A percentile compares a stretch with the other conserved stretches of the same genome.
These are phyloP conservation scores for Zarea fungicola DNA, from an alignment of 2,329 filamentous ascomycete species.

Conservation along the genomic window DNA sequence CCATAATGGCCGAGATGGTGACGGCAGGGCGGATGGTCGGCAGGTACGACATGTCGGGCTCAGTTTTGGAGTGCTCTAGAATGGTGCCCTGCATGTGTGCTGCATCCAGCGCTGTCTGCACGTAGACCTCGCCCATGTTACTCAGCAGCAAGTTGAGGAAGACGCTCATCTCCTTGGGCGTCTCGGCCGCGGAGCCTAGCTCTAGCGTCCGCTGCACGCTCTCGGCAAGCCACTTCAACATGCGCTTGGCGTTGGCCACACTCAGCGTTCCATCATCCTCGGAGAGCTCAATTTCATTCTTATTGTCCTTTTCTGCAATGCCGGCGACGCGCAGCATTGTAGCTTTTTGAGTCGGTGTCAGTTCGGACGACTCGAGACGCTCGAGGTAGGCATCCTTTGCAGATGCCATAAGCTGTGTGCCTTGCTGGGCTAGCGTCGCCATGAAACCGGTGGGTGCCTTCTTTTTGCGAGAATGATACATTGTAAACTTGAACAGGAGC, in stretches of 20 bases:
- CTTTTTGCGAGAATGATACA: conserved; percentile 85
- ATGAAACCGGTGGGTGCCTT: conserved; percentile 90
- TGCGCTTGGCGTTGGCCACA: conserved; percentile 85
- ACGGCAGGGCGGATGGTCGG: conserved; percentile 74
- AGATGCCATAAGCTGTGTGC: conserved; percentile 79
- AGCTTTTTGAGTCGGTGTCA: conserved; percentile 80
- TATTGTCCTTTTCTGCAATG: conserved; percentile 68
- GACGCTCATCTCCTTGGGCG: conserved; percentile 86
- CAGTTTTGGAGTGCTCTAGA: conserved; percentile 73
- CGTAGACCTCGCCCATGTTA: conserved; percentile 80
- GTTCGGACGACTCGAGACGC: conserved; percentile 79
- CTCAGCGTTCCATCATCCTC: conserved; percentile 85
- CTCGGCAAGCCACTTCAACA: conserved; percentile 97
- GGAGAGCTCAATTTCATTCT: conserved; percentile 82
- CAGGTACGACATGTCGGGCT: conserved; percentile 84
- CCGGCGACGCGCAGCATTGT: conserved; percentile 90
- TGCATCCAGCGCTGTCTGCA: conserved; percentile 63
- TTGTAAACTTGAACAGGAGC: conserved; percentile 89
- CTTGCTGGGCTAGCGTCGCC: conserved; percentile 82
- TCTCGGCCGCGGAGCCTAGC: conserved; percentile 80
- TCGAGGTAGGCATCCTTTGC: conserved; percentile 90
- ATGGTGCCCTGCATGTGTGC: conserved; percentile 67
- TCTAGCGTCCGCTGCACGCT: conserved; percentile 87
- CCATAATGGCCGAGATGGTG: conserved; percentile 87
- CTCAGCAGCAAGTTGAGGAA: conserved; percentile 77